These are phyloP conservation scores for Scedosporium aurantiacum DNA, from an alignment of 2,329 filamentous ascomycete species.

Conservation along the genomic window DNA sequence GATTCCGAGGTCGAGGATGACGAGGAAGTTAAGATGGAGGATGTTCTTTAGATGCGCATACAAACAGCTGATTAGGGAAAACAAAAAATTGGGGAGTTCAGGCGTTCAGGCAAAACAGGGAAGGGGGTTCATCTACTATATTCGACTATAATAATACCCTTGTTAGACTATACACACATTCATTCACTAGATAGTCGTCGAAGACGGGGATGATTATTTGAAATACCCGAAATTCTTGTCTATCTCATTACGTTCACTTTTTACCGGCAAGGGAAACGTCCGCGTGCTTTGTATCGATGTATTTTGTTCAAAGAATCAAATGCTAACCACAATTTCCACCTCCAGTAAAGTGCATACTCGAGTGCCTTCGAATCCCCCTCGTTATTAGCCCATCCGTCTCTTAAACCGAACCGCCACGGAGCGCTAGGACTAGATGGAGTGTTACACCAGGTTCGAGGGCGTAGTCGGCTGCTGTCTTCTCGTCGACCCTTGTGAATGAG, in stretches of 20 bases:
- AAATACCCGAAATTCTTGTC: neutral
- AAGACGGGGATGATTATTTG: neutral
- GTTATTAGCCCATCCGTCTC: neutral
- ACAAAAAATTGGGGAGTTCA: neutral
- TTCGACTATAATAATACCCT: neutral
- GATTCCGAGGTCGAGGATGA: constrained; percentile 50
- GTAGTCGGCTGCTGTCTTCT: constrained; percentile 87
- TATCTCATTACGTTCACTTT: too few species aligned
- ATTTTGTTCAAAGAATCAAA: neutral
- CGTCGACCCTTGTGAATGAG: constrained; percentile 64
- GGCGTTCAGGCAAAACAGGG: neutral
- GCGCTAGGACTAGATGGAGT: constrained; percentile 86
- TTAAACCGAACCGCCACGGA: constrained; percentile 60
- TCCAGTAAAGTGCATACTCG: too few species aligned
- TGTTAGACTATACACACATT: neutral
- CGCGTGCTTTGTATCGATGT: neutral
- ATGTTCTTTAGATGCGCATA: constrained; percentile 33
- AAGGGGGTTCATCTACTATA: neutral
- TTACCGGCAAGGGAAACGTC: neutral
- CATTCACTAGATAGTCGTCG: neutral
- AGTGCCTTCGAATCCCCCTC: neutral
- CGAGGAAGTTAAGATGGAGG: constrained; percentile 65
- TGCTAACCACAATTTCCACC: neutral
- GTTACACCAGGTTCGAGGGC: constrained; percentile 85
- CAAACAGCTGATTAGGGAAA: neutral